These are phyloP conservation scores for Clavispora carvajalis DNA, from an alignment of 805 yeast species.

Conservation along the genomic window DNA sequence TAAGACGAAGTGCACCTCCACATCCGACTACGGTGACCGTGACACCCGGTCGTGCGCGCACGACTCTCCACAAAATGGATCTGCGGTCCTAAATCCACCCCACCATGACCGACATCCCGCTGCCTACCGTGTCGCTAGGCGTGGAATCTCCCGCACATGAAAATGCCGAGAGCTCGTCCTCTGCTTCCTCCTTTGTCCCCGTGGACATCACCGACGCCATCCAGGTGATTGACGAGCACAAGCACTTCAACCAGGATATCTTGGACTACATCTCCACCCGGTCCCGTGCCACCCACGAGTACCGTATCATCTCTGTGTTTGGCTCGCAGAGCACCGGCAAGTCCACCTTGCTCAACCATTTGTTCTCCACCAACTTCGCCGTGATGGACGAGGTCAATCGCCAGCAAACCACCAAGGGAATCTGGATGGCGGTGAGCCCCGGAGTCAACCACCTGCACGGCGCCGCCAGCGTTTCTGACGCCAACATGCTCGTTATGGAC, in stretches of 20 bases:
- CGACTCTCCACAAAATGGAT: not conserved
- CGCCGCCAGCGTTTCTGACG: conserved; percentile 7
- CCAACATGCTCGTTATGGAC: conserved; percentile 74
- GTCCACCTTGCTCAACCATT: conserved; percentile 79
- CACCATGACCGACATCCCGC: not conserved
- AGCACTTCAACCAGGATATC: conserved; percentile 40
- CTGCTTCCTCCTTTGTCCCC: conserved; percentile 38
- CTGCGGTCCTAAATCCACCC: not conserved
- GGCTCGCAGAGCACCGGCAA: conserved; percentile 98
- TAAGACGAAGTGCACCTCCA: no score
- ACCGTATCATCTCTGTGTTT: conserved; percentile 91
- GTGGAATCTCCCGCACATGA: conserved; percentile 1
- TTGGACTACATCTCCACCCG: conserved; percentile 11
- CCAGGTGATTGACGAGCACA: conserved; percentile 61
- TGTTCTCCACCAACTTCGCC: conserved; percentile 78
- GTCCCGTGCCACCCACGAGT: conserved; percentile 39
- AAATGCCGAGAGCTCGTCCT: conserved; percentile 16
- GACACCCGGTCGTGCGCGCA: not conserved
- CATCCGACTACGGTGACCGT: no score
- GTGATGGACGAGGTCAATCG: conserved; percentile 87
- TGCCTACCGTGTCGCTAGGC: not conserved
- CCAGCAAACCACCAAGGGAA: conserved; percentile 69
- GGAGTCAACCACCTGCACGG: conserved; percentile 16
- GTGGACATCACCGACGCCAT: conserved; percentile 40
- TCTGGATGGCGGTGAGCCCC: conserved; percentile 41